Base-by-base conservation (phyloP, 1,284 basidiomycete species). In the Irpex sp. region DNA sequence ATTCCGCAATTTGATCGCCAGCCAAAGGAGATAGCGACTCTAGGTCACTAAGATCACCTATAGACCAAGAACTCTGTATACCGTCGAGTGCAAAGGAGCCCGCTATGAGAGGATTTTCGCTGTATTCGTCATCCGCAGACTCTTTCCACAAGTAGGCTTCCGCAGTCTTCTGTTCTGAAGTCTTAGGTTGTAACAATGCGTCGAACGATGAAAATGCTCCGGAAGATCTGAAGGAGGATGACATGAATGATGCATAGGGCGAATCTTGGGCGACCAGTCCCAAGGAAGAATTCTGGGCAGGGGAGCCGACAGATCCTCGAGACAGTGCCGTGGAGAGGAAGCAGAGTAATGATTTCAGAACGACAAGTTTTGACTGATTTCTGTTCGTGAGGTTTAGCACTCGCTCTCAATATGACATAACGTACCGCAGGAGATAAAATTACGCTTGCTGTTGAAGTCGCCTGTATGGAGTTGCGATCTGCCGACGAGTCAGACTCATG, bases 381-480 rank as follows among this genome's bases (percentile, higher is more conserved):
- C 28, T 39, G 59, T 36, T n/a, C 57, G 18, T 19, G 18, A 37
- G 28, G 4, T 18, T 16, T 59, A 9, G 23, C 0, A 57, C 57
- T 61, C 47, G 21, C 14, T 57, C 59, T 57, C 58, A 47, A 35
- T 42, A 12, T 36, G 58, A 39, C 37, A 57, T 39, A 12, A 74
- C 82, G 59, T 72, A 92, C 91, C 33, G 79, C 75, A 57, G 82
- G 74, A 7, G 87, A 88, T 56, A 93, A 73, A 5, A 85, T 78
- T 7, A 89, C 83, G 62, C 84, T 85, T 1, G 85, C 79, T 10
- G 84, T 83, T 2, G 85, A 85, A 9, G 85, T 86, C 49, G 83
- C 82, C 65, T 80, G 77, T 6, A 79, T 71, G 14, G 78, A 75
- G 10, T 79, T 84, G 58, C 56, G 63, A 47, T 69, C 68, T 72